Percentiles rank a stretch among this genome's conserved stretches.
phyloP scores from a whole-genome alignment of 2,329 filamentous ascomycete species.

The Emergomyces africanus region DNA sequence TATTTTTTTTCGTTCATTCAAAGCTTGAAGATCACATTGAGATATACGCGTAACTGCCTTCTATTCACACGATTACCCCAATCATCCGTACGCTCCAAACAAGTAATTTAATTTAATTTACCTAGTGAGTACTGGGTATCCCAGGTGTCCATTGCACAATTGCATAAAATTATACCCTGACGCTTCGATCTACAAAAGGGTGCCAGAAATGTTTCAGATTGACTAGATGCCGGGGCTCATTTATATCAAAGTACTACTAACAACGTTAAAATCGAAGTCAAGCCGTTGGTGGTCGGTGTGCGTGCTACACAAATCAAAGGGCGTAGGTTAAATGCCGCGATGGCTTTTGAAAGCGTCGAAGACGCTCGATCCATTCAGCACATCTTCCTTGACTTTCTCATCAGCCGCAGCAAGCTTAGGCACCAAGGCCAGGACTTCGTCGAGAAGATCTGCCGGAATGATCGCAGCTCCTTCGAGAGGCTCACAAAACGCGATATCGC shows the following conservation, averaged over 20 bases:
- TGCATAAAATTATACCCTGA: neutral
- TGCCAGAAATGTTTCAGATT: neutral
- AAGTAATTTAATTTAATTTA: neutral
- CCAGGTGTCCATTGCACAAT: neutral
- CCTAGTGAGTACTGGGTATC: neutral
- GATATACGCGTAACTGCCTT: neutral
- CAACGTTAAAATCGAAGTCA: neutral
- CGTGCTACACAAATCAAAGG: neutral
- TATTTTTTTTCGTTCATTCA: too few relatives aligned
- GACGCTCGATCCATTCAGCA: slow-evolving; percentile 49
- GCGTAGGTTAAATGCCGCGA: slow-evolving; percentile 15
- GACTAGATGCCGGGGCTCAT: too few relatives aligned
- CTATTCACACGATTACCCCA: neutral
- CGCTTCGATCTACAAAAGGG: neutral
- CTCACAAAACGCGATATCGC: slow-evolving; percentile 60
- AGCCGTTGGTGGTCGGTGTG: too few relatives aligned
- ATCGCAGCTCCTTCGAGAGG: slow-evolving; percentile 55
- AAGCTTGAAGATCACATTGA: neutral
- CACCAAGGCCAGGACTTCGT: slow-evolving; percentile 48
- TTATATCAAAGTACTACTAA: neutral
- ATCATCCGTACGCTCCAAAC: neutral
- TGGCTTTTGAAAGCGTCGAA: slow-evolving; percentile 54
- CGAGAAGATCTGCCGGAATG: slow-evolving; percentile 50
- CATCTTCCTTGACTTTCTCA: slow-evolving; percentile 50
- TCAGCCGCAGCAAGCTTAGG: slow-evolving; percentile 42